Evolutionary conservation across 331 rosid genomes (phyloP), one percentile per base, ranked within the genome.

Genomic region (Malus hybrid): DNA sequence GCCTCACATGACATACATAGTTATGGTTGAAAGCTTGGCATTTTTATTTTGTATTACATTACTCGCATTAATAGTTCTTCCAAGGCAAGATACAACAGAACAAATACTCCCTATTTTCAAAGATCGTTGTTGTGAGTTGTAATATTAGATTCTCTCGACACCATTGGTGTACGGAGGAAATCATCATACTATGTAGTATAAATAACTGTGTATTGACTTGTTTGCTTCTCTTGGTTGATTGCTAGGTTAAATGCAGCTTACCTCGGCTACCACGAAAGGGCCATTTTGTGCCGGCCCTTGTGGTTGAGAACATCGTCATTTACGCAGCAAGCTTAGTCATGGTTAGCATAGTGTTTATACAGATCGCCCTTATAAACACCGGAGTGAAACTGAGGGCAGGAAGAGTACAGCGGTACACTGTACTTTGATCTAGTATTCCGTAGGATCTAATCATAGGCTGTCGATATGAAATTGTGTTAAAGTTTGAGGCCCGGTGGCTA

Each of bases 161-260:
- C 36, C 72, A 44, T 68, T 68, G 18, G 42, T 60, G 68, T 60
- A 39, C 19, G 1, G 32, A 28, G 13, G 76, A 58, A 58, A 30
- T 5, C 10, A 56, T 32, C 52, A 15, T 58, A 57, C 67, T 22
- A 36, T 72, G 55, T 30, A 72, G 8, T 13, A 6, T 30, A 48
- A 18, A 26, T 20, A 24, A 66, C 63, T 66, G 34, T 46, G 61
- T 53, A 53, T 44, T 58, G 26, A 28, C 68, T 58, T 4, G 28
- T 33, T 19, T 44, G 19, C 63, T 7, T 78, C 77, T 71, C 19
- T 62, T 72, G 16, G n/a, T 77, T 80, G 66, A 65, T 70, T 84
- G 77, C 73, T 82, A 90, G 96, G 89, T 85, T 93, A 71, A 90
- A 93, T 69, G 80, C 93, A 70, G 92, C 95, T 63, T 93, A 93